Percentiles rank a stretch among this genome's conserved stretches.
Evolutionary conservation across 1,284 basidiomycete species (phyloP).

Genomic region (Vanrija sp.): DNA sequence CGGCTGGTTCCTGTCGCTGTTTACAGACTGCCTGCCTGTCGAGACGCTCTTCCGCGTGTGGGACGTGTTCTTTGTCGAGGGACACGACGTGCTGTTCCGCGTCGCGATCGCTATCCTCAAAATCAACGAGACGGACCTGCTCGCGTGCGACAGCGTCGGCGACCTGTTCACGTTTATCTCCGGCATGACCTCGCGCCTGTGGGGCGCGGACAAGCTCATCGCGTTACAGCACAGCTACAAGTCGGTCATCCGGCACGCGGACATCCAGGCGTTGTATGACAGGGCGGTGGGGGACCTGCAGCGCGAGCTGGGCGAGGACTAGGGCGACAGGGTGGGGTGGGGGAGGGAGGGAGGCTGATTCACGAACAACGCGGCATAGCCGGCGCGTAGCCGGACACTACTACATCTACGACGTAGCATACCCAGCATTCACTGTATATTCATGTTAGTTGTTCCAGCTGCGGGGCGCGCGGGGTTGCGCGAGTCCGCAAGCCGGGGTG

Average conservation of each 20-base stretch:
- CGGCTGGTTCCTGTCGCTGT: constrained; percentile 95
- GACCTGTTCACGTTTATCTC: constrained; percentile 82
- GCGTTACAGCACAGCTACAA: constrained; percentile 52
- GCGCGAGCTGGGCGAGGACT: constrained; percentile 12
- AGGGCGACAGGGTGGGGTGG: background rate
- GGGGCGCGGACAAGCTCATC: constrained; percentile 84
- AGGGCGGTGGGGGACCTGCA: constrained; percentile 50
- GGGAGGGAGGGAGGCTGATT: too few relatives aligned
- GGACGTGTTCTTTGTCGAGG: constrained; percentile 95
- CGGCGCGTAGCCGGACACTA: too few relatives aligned
- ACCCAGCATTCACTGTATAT: too few relatives aligned
- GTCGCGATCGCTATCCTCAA: constrained; percentile 82
- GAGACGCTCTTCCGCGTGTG: constrained; percentile 88
- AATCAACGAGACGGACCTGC: constrained; percentile 73
- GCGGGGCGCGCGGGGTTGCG: too few relatives aligned
- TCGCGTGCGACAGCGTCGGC: constrained; percentile 74
- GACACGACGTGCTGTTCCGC: constrained; percentile 86
- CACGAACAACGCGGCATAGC: too few relatives aligned
- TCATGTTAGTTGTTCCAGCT: too few relatives aligned
- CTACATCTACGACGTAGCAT: too few relatives aligned
- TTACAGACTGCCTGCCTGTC: constrained; percentile 92
- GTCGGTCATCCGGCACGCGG: constrained; percentile 54
- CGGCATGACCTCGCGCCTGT: constrained; percentile 82
- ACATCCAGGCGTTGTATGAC: constrained; percentile 64
- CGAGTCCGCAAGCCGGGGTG: too few relatives aligned